Evolutionary conservation across 2,329 filamentous ascomycete species (phyloP), one percentile per base, ranked within the genome.

Genomic region (Salinomyces thailandicus): DNA sequence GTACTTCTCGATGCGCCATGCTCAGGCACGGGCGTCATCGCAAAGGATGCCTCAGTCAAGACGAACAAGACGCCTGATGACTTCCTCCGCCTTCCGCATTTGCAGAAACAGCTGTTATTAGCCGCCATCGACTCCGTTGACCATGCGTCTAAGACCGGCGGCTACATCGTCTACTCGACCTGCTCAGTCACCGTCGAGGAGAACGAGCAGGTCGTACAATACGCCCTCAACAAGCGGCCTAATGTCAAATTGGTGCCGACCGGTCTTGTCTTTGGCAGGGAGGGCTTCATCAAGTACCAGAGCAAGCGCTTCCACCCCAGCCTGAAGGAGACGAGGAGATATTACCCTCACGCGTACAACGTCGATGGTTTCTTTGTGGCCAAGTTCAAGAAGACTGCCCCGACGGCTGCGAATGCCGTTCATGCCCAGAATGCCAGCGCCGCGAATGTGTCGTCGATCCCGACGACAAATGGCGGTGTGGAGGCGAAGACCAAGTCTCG

Each of bases 321-420:
- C 48, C 76, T 98, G 68, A 83, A 81, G 55, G 69, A 87, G 58
- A 87, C 86, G 12, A 71, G 85, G 46, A 72, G 87, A 38, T 94
- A 85, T 68, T 94, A 93, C 63, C 85, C 86, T 1, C 85, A 94
- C 59, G 75, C 81, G 14, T 85, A 91, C 68, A 94, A 95, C 64
- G 86, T 98, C 20, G 91, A 96, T 60, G 91, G 91, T 46, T 98
- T 98, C 77, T 98, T 86, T 59, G 91, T 98, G 43, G 85, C 86
- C 54, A 98, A 98, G 63, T 82, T 98, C 65, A 87, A 93, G 64
- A 98, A 98, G 72, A 76, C 76, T 12, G 89, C 77, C 0, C 81
- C 85, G 3, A 84, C 82, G 27, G 79, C 83, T 1, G 64, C 70
- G 38, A 75, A 73, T 36, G 68, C 72, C 2, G 65, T 72, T 6